Conservation (phyloP, 768 basidiomycete genomes). For the Amanita fuliginea region DNA sequence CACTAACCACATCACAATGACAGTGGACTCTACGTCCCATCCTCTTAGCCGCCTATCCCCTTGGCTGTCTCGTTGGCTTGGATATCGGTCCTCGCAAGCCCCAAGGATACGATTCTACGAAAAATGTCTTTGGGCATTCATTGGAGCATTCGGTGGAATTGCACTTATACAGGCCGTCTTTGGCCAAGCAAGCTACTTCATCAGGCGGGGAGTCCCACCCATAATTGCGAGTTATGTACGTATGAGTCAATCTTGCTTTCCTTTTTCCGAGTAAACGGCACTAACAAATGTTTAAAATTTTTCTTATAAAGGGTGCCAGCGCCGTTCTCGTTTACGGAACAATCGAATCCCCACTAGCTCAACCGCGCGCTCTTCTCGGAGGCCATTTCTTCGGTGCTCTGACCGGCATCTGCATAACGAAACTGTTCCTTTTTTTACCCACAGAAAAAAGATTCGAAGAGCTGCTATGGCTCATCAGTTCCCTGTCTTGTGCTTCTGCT, state of each 20-base stretch:
- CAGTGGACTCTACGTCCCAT: background rate
- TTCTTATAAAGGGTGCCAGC: slow-evolving; percentile 32
- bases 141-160: slow-evolving; percentile 40
- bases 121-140: slow-evolving; percentile 41
- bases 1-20: background rate
- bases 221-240: slow-evolving; percentile 40
- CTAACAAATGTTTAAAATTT: too few relatives aligned
- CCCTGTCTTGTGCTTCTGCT: slow-evolving; percentile 30
- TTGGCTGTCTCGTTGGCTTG: slow-evolving; percentile 31
- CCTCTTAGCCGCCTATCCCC: slow-evolving; percentile 24
- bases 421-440: slow-evolving; percentile 35
- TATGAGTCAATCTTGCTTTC: background rate
- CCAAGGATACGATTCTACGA: slow-evolving; percentile 21
- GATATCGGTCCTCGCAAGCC: slow-evolving; percentile 26
- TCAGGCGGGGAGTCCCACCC: slow-evolving; percentile 30
- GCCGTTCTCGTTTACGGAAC: slow-evolving; percentile 42
- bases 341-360: slow-evolving; percentile 40
- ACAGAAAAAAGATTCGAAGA: slow-evolving; percentile 29
- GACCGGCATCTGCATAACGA: slow-evolving; percentile 37
- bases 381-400: slow-evolving; percentile 43
- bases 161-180: slow-evolving; percentile 40
- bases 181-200: slow-evolving; percentile 35
- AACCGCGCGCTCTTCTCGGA: slow-evolving; percentile 38
- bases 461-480: slow-evolving; percentile 39
- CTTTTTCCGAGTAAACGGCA: background rate